Evolutionary conservation across 495 filamentous ascomycete species (phyloP), one percentile per base, ranked within the genome.

Genomic region (Penicillium ucsense): DNA sequence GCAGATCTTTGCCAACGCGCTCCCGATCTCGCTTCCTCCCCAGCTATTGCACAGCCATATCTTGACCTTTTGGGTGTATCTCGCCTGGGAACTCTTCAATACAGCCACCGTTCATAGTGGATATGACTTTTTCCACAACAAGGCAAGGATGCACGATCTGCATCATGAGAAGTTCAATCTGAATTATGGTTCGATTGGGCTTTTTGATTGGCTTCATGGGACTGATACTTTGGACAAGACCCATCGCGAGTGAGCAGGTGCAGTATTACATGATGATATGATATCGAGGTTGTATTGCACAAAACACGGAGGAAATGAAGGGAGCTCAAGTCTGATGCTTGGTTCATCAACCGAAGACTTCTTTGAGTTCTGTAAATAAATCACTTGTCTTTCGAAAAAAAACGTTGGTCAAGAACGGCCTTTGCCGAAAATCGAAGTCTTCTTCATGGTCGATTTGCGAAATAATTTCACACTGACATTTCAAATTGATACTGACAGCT

Each of bases 81-180:
- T 78, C 38, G 65, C 55, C 1, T 67, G 57, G 12, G 66, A 70
- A 53, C 53, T 80, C 36, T 48, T 77, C 20, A 71, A 78, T 49
- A 77, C 77, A 32, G 62, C 60, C 2, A 71, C 70, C 3, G 72
- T 75, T 40, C 77, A 81, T 55, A 75, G 71, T 47, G 79, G 79
- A 6, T 80, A 77, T 59, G 77, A 77, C 32, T 74, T 80, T 34
- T 62, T 68, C 5, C 47, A 45, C 2, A 57, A 61, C 28, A 56
- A 65, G 43, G 72, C 73, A 0, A 65, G 62, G 49, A 68, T 64
- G 52, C 78, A 83, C 61, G 79, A 83, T 52, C 50, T 67, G 38
- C 79, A 81, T 43, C 66, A 69, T 50, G 64, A 66, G 48, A 66
- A 62, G 45, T 69, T 69, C 49, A 59, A 59, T 50, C 37, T 67